These are phyloP conservation scores for Madurella mycetomatis DNA, from an alignment of 2,329 filamentous ascomycete species.

Conservation along the genomic window DNA sequence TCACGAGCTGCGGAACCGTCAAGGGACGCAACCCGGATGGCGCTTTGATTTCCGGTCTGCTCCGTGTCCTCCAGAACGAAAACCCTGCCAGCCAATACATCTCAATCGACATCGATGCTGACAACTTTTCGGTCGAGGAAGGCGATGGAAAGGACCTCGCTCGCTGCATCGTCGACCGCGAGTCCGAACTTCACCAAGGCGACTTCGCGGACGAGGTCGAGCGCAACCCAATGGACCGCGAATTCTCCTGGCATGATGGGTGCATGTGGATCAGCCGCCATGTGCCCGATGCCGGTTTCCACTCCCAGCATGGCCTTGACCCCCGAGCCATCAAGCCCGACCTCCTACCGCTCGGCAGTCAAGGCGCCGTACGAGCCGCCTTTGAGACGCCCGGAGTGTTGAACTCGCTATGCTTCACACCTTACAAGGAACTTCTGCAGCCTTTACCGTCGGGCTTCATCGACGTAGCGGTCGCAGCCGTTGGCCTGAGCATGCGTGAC, in stretches of 20 bases:
- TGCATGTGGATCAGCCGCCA: slow-evolving; percentile 30
- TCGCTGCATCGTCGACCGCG: slow-evolving; percentile 17
- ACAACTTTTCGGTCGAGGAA: slow-evolving; percentile 6
- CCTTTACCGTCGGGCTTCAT: slow-evolving; percentile 23
- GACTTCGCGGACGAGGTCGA: background rate
- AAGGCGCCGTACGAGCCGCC: slow-evolving; percentile 23
- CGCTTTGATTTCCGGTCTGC: slow-evolving; percentile 25
- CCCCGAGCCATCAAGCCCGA: slow-evolving; percentile 2
- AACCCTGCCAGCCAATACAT: slow-evolving; percentile 23
- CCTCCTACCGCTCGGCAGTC: slow-evolving; percentile 14
- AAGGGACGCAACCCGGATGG: slow-evolving; percentile 24
- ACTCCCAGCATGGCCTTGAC: slow-evolving; percentile 13
- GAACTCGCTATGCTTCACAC: slow-evolving; percentile 27
- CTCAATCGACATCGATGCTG: slow-evolving; percentile 24
- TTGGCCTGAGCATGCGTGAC: slow-evolving; percentile 29
- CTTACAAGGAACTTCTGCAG: slow-evolving; percentile 20
- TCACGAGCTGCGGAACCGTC: slow-evolving; percentile 22
- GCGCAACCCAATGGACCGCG: slow-evolving; percentile 22
- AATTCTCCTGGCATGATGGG: slow-evolving; percentile 29
- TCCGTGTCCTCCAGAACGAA: slow-evolving; percentile 26
- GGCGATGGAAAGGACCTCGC: slow-evolving; percentile 12
- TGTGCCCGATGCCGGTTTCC: slow-evolving; percentile 25
- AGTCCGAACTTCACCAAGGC: slow-evolving; percentile 7
- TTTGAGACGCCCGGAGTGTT: slow-evolving; percentile 30
- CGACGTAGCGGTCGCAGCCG: slow-evolving; percentile 28